Evolutionary conservation across 106 monocot genomes (phyloP).

Genomic region (Alisma plantagoaquatica): DNA sequence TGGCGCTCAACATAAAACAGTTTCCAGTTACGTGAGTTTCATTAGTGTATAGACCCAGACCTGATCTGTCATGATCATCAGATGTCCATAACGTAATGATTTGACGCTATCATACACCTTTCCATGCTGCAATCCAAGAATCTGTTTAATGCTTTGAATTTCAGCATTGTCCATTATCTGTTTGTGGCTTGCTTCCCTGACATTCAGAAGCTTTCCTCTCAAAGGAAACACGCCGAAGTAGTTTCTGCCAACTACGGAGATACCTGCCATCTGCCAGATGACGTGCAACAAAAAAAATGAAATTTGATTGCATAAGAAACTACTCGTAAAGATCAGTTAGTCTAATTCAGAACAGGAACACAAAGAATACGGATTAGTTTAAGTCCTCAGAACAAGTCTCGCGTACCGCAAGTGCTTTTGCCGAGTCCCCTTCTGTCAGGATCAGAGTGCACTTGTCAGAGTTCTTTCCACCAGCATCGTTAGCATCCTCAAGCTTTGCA

Average conservation of each 20-base stretch:
- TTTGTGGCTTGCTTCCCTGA: constrained; percentile 80
- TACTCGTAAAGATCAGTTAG: background rate
- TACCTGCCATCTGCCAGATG: constrained; percentile 76
- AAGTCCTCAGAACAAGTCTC: too few relatives aligned
- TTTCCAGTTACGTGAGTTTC: too few relatives aligned
- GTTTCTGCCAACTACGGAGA: constrained; percentile 81
- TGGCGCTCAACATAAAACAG: too few relatives aligned
- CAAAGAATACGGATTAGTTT: too few relatives aligned
- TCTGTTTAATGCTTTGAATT: constrained; percentile 80
- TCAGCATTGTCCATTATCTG: constrained; percentile 96
- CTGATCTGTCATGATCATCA: constrained; percentile 99
- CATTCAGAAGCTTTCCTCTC: constrained; percentile 89
- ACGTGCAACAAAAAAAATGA: too few relatives aligned
- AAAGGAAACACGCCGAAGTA: constrained; percentile 90
- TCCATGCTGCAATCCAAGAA: constrained; percentile 92
- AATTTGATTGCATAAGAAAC: background rate
- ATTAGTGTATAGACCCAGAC: too few relatives aligned
- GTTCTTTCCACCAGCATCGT: constrained; percentile 79
- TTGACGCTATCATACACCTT: constrained; percentile 85
- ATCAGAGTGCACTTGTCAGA: constrained; percentile 91
- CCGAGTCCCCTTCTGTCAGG: constrained; percentile 97
- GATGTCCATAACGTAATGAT: constrained; percentile 88
- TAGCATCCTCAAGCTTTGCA: constrained; percentile 91
- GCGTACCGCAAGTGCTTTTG: constrained; percentile 92
- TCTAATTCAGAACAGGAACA: background rate